Evolutionary conservation across 2,329 filamentous ascomycete genomes (phyloP).

Genomic region (Ascochyta clinopodiicola): DNA sequence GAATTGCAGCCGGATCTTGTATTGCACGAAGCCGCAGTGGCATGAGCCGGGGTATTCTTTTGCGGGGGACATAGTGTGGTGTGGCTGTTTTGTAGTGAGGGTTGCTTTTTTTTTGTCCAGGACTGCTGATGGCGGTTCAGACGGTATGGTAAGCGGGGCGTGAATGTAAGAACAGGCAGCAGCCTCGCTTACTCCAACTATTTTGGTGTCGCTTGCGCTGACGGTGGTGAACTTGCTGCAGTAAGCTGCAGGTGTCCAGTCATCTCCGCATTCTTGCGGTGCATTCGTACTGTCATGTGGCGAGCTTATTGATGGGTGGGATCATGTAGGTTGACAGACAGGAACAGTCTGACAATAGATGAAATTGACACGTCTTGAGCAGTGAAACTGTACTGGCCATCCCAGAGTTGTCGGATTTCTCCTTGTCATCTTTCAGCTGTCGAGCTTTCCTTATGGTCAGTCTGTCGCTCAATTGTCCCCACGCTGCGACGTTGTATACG

Average conservation of each 20-base stretch:
- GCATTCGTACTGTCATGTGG: background rate
- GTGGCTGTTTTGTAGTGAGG: background rate
- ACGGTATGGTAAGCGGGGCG: background rate
- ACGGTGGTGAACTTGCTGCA: background rate
- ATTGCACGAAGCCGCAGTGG: conserved; percentile 55
- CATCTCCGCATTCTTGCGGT: background rate
- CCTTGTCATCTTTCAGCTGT: background rate
- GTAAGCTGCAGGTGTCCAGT: background rate
- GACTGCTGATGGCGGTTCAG: background rate
- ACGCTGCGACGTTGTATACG: background rate
- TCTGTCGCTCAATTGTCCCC: background rate
- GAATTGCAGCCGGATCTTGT: conserved; percentile 54
- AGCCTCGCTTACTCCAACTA: background rate
- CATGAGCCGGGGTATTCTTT: conserved; percentile 52
- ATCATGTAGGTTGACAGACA: no score
- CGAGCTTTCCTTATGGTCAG: no score
- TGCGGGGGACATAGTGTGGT: conserved; percentile 25
- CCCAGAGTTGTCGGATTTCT: no score
- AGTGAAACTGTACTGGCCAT: no score
- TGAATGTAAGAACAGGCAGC: conserved; percentile 4
- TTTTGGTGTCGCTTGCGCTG: background rate
- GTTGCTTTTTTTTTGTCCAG: background rate
- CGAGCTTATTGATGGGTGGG: background rate
- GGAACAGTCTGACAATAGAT: no score
- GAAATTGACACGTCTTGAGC: no score